phyloP scores from a whole-genome alignment of 352 stramenopile genomes.

The Nannochloropsis limnetica region DNA sequence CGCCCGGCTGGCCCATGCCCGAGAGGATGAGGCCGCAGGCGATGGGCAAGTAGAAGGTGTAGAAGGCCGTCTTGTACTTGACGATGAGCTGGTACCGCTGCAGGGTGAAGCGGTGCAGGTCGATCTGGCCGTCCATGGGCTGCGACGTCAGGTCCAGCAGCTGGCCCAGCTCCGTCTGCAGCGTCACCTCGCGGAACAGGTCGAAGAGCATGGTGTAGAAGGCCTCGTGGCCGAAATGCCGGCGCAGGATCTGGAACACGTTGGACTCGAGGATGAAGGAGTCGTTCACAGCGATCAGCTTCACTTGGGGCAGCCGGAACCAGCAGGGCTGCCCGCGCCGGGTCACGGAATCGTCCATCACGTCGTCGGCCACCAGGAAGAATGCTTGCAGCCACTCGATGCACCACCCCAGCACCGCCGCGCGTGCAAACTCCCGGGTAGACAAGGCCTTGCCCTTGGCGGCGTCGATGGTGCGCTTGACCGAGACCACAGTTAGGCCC shows the following conservation, averaged over 20 bases:
- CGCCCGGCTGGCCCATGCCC: slow-evolving; percentile 67
- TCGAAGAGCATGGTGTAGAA: slow-evolving; percentile 86
- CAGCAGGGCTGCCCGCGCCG: slow-evolving; percentile 91
- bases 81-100: slow-evolving; percentile 84
- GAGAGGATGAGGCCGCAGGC: slow-evolving; percentile 76
- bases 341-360: slow-evolving; percentile 93
- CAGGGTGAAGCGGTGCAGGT: slow-evolving; percentile 81
- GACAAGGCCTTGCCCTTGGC: slow-evolving; percentile 52
- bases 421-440: slow-evolving; percentile 52
- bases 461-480: slow-evolving; percentile 47
- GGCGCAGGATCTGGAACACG: slow-evolving; percentile 68
- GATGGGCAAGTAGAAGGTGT: slow-evolving; percentile 96
- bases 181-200: slow-evolving; percentile 89
- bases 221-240: slow-evolving; percentile 62
- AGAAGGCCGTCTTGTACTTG: slow-evolving; percentile 98
- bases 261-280: slow-evolving; percentile 85
- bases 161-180: slow-evolving; percentile 88
- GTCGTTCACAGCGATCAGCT: slow-evolving; percentile 93
- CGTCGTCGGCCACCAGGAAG: slow-evolving; percentile 95
- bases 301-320: slow-evolving; percentile 70
- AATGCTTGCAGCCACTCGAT: slow-evolving; percentile 99
- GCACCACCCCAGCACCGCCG: slow-evolving; percentile 89
- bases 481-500: slow-evolving; percentile 80
- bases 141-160: slow-evolving; percentile 77
- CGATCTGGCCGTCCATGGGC: slow-evolving; percentile 64